These are phyloP conservation scores for Austroboletus niveus DNA, from an alignment of 1,284 basidiomycete species.

Conservation along the genomic window DNA sequence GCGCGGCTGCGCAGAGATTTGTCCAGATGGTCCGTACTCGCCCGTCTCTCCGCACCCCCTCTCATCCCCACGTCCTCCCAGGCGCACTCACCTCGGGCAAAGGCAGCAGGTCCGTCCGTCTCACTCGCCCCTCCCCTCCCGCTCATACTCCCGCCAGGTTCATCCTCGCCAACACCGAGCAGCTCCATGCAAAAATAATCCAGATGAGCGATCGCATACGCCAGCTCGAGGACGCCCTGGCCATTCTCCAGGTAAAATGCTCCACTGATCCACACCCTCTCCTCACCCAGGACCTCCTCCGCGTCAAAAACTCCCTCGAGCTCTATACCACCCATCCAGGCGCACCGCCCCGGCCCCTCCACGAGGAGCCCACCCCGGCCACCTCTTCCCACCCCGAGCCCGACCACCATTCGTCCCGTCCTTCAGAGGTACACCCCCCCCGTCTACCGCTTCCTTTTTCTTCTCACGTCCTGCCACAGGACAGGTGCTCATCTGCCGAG, in stretches of 20 bases:
- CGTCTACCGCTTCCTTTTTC: not conserved
- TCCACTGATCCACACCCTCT: slow-evolving; percentile 52
- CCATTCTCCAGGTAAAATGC: slow-evolving; percentile 27
- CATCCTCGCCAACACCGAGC: slow-evolving; percentile 73
- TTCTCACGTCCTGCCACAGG: slow-evolving; percentile 12
- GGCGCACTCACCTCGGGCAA: slow-evolving; percentile 74
- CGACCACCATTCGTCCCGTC: slow-evolving; percentile 14
- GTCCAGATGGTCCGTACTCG: slow-evolving; percentile 56
- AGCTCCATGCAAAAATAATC: slow-evolving; percentile 69
- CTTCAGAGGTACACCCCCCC: slow-evolving; percentile 23
- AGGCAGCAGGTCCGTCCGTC: slow-evolving; percentile 52
- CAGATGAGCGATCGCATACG: slow-evolving; percentile 66
- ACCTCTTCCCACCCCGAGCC: slow-evolving; percentile 11
- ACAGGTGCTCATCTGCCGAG: slow-evolving; percentile 27
- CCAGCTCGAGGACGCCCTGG: slow-evolving; percentile 63
- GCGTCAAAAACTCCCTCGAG: slow-evolving; percentile 65
- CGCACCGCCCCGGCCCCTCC: not conserved
- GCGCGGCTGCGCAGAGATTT: slow-evolving; percentile 64
- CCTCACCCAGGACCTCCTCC: slow-evolving; percentile 53
- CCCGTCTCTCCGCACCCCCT: accelerated
- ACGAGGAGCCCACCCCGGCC: slow-evolving; percentile 10
- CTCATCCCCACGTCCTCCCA: slow-evolving; percentile 27
- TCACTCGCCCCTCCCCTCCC: not conserved
- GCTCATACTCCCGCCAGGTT: slow-evolving; percentile 41
- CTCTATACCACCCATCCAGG: slow-evolving; percentile 47